A percentile compares a stretch with the other conserved stretches of the same genome.
phyloP scores from a whole-genome alignment of 805 yeast genomes.

The Myxozyma kluyveri region DNA sequence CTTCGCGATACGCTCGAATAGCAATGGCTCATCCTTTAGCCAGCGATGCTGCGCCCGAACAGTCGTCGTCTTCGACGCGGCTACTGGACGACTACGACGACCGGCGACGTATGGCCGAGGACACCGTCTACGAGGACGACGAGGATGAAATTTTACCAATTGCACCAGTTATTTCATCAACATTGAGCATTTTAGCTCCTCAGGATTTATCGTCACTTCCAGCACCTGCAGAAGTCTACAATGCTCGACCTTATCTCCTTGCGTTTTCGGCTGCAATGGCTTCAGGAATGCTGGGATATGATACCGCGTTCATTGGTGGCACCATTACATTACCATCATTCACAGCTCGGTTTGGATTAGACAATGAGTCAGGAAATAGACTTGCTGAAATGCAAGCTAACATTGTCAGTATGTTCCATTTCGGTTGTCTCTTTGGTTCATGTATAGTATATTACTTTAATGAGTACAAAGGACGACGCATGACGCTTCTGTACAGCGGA shows the following conservation, averaged over 20 bases:
- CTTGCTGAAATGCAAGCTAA: conserved; percentile 12
- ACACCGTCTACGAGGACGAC: neutral
- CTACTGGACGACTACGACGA: neutral
- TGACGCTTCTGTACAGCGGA: conserved; percentile 39
- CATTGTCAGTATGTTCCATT: conserved; percentile 16
- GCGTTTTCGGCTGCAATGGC: conserved; percentile 17
- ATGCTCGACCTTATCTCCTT: conserved; percentile 11
- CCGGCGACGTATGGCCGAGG: too few relatives aligned
- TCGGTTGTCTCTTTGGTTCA: conserved; percentile 40
- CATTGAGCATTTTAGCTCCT: neutral
- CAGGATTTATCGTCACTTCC: conserved; percentile 10
- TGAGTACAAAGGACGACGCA: conserved; percentile 9
- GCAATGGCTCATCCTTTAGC: neutral
- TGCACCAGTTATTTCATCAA: neutral
- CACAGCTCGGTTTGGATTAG: conserved; percentile 44
- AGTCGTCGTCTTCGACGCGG: neutral
- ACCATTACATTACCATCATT: conserved; percentile 59
- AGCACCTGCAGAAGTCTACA: conserved; percentile 16
- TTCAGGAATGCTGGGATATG: conserved; percentile 55
- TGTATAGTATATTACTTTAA: conserved; percentile 44
- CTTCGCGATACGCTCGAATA: neutral
- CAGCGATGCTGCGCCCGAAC: neutral
- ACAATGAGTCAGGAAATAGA: conserved; percentile 32
- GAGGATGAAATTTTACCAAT: neutral
- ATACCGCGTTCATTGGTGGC: conserved; percentile 82